Base-by-base conservation (phyloP, 805 yeast species). In the Barnettozyma salicaria region DNA sequence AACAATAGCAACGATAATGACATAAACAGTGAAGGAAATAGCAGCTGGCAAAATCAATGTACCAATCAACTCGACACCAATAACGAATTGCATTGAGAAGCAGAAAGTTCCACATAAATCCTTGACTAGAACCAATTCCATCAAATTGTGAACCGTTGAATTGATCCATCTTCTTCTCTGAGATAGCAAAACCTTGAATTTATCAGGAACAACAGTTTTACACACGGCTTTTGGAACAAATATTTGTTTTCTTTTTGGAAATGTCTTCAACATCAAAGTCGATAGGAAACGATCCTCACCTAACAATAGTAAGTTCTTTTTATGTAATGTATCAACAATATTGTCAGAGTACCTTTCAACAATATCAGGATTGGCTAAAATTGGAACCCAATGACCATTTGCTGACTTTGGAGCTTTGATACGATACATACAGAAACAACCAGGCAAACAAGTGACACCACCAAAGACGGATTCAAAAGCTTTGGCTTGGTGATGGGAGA, bases 91-190 rank as follows among this genome's bases (percentile, higher is more conserved):
- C 97, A 88, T 88, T 1, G 96, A 87, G 50, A 89, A 84, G 50
- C 96, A 87, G 57, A 88, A 88, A 0, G 94, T 86, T 48, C 97
- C 97, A 70, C 97, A 88, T 46, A 89, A 68, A 58, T 88, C 96
- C 36, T 78, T 77, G 16, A 88, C 89, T 44, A 85, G 63, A 4
- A 81, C 84, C 53, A 88, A 74, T 59, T 88, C 97, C 78, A 89
- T 73, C 60, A 88, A 72, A 55, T 88, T 88, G 61, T 88, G 97
- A 25, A 88, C 89, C 0, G 97, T 89, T 5, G 96, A 88, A 60
- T 88, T 88, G 50, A 88, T 88, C 97, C 97, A 88, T 58, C 97
- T 83, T 65, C 97, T 85, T 59, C 97, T 80, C 59, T 88, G 97
- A 1, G 96, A 88, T 32, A 88, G 66, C 45, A 88, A 67, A 32